phyloP scores from a whole-genome alignment of 805 yeast genomes.

The Priceomyces carsonii region DNA sequence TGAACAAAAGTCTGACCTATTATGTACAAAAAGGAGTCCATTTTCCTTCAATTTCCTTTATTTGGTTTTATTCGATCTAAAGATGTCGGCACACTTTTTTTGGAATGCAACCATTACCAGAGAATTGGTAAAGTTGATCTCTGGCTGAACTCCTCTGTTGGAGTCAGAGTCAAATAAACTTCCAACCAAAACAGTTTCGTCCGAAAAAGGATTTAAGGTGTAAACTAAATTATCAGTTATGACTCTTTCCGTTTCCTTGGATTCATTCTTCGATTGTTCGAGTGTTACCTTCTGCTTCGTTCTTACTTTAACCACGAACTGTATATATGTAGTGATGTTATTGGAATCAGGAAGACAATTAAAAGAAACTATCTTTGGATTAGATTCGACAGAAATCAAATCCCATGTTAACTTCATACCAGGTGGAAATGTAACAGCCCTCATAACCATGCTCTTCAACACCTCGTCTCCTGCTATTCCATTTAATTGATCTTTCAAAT shows the following conservation, averaged over 20 bases:
- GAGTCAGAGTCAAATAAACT: slow-evolving; percentile 39
- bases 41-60: slow-evolving; percentile 5
- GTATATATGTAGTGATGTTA: slow-evolving; percentile 38
- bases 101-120: slow-evolving; percentile 28
- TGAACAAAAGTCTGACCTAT: not conserved
- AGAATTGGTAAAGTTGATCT: slow-evolving; percentile 18
- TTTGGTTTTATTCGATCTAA: slow-evolving; percentile 34
- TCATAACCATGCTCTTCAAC: slow-evolving; percentile 27
- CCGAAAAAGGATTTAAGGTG: slow-evolving; percentile 39
- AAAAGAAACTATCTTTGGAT: slow-evolving; percentile 73
- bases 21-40: no score
- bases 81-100: slow-evolving; percentile 38
- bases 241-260: slow-evolving; percentile 22
- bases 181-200: slow-evolving; percentile 41
- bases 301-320: slow-evolving; percentile 36
- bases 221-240: slow-evolving; percentile 40
- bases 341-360: slow-evolving; percentile 59
- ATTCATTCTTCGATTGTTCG: slow-evolving; percentile 18
- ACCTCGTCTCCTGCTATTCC: slow-evolving; percentile 37
- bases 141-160: slow-evolving; percentile 39
- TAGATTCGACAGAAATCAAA: slow-evolving; percentile 62
- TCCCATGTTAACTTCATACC: slow-evolving; percentile 72
- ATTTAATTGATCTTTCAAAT: slow-evolving; percentile 44
- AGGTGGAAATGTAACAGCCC: slow-evolving; percentile 50
- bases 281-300: slow-evolving; percentile 39